Conservation (phyloP, 371 early-diverging fungal species). For the Lichtheimia ornata region DNA sequence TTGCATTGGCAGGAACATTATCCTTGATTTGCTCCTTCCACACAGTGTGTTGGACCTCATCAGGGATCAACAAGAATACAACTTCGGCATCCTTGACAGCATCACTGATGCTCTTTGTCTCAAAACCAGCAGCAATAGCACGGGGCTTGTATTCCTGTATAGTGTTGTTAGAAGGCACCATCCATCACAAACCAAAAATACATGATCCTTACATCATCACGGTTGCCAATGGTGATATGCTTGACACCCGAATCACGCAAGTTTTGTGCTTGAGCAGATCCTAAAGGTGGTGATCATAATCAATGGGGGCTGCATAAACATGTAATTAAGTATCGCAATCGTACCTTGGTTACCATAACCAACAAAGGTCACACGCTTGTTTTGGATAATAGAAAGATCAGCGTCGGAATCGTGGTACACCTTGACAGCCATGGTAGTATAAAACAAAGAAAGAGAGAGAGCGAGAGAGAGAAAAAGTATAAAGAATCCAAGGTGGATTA, state of each 20-base stretch:
- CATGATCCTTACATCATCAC: slow-evolving; percentile 20
- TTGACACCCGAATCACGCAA: slow-evolving; percentile 28
- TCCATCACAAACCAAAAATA: not conserved
- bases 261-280: slow-evolving; percentile 27
- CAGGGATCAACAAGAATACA: slow-evolving; percentile 27
- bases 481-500: not conserved
- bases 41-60: slow-evolving; percentile 30
- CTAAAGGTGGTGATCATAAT: not conserved
- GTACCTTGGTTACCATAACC: slow-evolving; percentile 33
- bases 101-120: slow-evolving; percentile 22
- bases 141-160: slow-evolving; percentile 25
- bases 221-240: slow-evolving; percentile 28
- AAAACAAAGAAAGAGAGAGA: too few species aligned
- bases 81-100: slow-evolving; percentile 24
- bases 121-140: slow-evolving; percentile 22
- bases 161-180: not conserved
- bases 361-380: slow-evolving; percentile 31
- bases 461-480: not conserved
- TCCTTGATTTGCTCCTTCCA: slow-evolving; percentile 30
- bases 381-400: slow-evolving; percentile 29
- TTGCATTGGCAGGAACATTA: slow-evolving; percentile 17
- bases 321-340: not conserved
- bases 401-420: slow-evolving; percentile 24
- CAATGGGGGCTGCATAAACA: not conserved
- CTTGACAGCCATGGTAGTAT: slow-evolving; percentile 18